phyloP scores from a whole-genome alignment of 331 rosid species.

The Dryas integrifolia region DNA sequence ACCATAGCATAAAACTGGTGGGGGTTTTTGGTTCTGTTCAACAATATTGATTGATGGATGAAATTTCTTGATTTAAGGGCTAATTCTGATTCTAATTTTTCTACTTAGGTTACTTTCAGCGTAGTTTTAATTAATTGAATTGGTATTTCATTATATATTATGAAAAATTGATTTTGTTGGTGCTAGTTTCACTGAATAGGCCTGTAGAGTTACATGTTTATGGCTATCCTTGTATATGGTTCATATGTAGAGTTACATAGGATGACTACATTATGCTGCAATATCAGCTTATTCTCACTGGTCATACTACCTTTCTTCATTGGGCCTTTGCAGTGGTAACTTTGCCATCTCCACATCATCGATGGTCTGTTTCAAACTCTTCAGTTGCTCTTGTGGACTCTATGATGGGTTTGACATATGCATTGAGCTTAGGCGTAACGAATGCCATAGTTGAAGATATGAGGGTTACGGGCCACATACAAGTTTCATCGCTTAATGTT shows the following conservation, averaged over 20 bases:
- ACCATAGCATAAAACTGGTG: neutral
- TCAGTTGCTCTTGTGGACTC: slow-evolving; percentile 74
- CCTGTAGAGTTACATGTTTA: slow-evolving; percentile 6
- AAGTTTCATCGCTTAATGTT: slow-evolving; percentile 79
- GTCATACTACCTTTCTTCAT: slow-evolving; percentile 25
- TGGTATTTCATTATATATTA: neutral
- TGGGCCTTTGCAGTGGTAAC: slow-evolving; percentile 58
- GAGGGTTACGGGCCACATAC: slow-evolving; percentile 83
- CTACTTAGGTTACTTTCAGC: neutral
- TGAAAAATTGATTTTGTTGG: neutral
- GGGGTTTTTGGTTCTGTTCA: neutral
- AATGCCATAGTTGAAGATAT: slow-evolving; percentile 76
- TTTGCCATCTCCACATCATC: slow-evolving; percentile 92
- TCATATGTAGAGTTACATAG: slow-evolving; percentile 15
- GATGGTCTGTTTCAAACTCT: slow-evolving; percentile 80
- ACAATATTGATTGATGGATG: neutral
- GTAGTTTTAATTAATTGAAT: neutral
- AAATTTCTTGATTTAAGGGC: neutral
- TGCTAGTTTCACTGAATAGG: neutral
- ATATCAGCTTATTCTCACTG: slow-evolving; percentile 12
- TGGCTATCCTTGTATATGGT: neutral
- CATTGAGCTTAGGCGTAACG: slow-evolving; percentile 67
- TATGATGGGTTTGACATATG: slow-evolving; percentile 55
- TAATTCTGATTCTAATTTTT: neutral
- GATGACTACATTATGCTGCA: slow-evolving; percentile 10